Conservation (phyloP, 208 protist genomes). For the Naegleria fowleri region DNA sequence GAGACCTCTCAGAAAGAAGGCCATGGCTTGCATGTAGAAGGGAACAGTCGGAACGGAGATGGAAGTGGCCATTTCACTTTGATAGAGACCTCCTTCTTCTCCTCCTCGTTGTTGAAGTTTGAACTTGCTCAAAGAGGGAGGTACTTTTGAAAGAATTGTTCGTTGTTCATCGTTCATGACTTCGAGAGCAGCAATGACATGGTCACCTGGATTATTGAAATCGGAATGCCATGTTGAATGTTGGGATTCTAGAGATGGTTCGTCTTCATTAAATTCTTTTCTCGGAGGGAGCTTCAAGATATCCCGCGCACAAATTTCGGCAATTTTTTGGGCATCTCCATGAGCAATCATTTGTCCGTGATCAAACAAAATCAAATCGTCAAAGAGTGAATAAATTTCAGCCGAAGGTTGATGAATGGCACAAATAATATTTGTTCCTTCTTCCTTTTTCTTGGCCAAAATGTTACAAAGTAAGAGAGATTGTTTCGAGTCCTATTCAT, state of each 20-base stretch:
- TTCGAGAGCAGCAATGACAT: not conserved
- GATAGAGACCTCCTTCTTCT: too few species aligned
- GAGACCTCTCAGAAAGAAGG: not conserved
- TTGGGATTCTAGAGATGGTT: too few species aligned
- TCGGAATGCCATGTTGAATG: not conserved
- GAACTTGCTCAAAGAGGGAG: not conserved
- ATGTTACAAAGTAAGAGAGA: not conserved
- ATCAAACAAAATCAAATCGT: slow-evolving; percentile 27
- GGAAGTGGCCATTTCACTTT: not conserved
- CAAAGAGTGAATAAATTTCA: slow-evolving; percentile 42
- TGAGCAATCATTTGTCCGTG: slow-evolving; percentile 33
- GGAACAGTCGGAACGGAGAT: not conserved
- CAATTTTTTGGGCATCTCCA: slow-evolving; percentile 24
- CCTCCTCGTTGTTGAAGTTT: too few species aligned
- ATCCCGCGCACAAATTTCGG: not conserved
- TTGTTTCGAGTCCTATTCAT: not conserved
- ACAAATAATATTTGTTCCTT: slow-evolving; percentile 37
- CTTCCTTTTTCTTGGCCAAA: not conserved
- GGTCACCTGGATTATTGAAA: not conserved
- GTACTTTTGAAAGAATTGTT: not conserved
- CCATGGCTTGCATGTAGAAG: not conserved
- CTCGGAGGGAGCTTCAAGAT: too few species aligned
- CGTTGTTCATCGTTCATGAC: not conserved
- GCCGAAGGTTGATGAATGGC: slow-evolving; percentile 48
- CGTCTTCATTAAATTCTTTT: too few species aligned